Percentiles rank a stretch among this genome's conserved stretches.
Evolutionary conservation across 495 filamentous ascomycete species (phyloP).

Genomic region (Neurospora sp.): DNA sequence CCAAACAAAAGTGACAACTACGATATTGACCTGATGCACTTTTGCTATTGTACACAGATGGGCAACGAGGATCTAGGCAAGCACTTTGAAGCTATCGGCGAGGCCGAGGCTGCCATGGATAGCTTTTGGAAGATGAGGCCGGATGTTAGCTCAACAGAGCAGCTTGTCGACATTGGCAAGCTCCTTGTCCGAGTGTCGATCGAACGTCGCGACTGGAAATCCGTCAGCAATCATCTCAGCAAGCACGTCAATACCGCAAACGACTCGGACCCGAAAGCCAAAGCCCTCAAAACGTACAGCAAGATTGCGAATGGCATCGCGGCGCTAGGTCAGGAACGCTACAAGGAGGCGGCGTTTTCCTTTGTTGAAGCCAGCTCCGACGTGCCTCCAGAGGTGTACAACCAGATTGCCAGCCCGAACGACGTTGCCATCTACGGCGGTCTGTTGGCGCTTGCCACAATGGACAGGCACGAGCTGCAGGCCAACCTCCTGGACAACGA

Average conservation of each 20-base stretch:
- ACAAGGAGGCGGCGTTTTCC: constrained; percentile 57
- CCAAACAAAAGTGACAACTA: neutral
- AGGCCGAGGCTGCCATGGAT: constrained; percentile 29
- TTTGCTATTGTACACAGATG: constrained; percentile 20
- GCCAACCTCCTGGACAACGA: constrained; percentile 63
- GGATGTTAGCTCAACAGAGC: constrained; percentile 33
- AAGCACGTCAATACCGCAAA: constrained; percentile 45
- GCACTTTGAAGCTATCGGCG: constrained; percentile 33
- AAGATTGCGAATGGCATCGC: constrained; percentile 59
- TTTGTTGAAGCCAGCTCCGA: constrained; percentile 53
- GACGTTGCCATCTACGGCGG: constrained; percentile 90
- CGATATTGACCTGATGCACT: neutral
- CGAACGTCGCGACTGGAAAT: constrained; percentile 34
- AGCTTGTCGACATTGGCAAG: constrained; percentile 33
- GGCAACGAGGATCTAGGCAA: constrained; percentile 39
- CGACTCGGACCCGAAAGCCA: constrained; percentile 47
- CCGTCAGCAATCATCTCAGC: constrained; percentile 53
- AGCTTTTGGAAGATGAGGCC: constrained; percentile 35
- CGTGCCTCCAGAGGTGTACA: constrained; percentile 46
- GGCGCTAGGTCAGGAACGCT: constrained; percentile 53
- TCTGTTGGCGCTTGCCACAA: constrained; percentile 79
- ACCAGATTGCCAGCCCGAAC: constrained; percentile 67
- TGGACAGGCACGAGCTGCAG: constrained; percentile 71
- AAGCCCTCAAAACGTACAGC: constrained; percentile 50
- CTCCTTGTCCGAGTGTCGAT: constrained; percentile 34